phyloP scores from a whole-genome alignment of 2,329 filamentous ascomycete genomes.

The Calonectria pauciramosa region DNA sequence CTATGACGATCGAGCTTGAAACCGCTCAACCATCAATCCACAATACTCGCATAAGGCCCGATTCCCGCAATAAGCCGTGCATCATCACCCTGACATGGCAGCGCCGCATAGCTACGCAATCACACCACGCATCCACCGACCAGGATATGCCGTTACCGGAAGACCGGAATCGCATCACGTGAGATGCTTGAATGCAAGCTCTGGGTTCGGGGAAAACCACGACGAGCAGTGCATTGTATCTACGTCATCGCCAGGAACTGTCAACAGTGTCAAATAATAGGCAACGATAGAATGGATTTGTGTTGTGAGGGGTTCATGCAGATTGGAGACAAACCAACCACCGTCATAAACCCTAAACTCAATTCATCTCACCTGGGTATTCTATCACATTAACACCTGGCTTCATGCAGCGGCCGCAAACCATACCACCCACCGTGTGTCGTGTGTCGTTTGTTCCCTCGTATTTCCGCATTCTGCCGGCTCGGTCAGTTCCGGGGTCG shows the following conservation, averaged over 20 bases:
- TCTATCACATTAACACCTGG: background rate
- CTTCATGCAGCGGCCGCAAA: background rate
- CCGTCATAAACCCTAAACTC: too few relatives aligned
- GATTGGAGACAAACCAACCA: too few relatives aligned
- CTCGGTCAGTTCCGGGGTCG: conserved; percentile 7
- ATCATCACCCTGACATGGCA: background rate
- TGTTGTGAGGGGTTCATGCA: background rate
- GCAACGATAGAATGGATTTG: background rate
- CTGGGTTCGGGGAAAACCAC: background rate
- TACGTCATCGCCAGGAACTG: background rate
- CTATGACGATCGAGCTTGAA: background rate
- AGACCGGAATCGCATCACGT: background rate
- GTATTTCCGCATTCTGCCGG: conserved; percentile 1
- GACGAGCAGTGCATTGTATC: background rate
- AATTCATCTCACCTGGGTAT: too few relatives aligned
- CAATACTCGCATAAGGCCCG: background rate
- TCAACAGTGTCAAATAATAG: background rate
- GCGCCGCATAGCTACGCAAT: background rate
- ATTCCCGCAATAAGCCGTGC: background rate
- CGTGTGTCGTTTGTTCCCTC: background rate
- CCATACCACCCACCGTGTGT: background rate
- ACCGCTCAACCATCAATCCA: background rate
- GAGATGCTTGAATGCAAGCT: background rate
- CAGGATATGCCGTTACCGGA: conserved; percentile 10
- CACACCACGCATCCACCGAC: background rate